Base-by-base conservation (phyloP, 2,329 filamentous ascomycete species). In the Dothideomycetes sp. region DNA sequence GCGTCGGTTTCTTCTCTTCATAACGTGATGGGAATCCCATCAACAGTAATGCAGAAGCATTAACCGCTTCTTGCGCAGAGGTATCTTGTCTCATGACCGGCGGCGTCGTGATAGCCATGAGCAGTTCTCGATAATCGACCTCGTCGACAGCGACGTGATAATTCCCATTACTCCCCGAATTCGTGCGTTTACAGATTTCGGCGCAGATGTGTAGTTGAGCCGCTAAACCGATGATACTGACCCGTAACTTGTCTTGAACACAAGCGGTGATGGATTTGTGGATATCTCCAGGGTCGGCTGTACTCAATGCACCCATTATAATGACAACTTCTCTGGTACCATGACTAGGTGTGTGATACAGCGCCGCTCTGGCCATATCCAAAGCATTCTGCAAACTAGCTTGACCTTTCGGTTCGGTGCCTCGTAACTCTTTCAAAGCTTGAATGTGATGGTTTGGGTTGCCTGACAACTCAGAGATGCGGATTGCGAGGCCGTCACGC, bases 11-110 rank as follows among this genome's bases (percentile, higher is more conserved):
- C 17, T 78, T 71, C 39, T 85, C 84, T 4, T 91, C 76, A 2
- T 82, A 83, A 25, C 88, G 76, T 5, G 85, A 93, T 0, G 91
- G 91, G 55, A 98, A 98, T 4, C 91, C 91, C 89, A 98, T 98
- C 84, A 94, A 93, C 18, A 98, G 74, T 28, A 98, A 68, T 2
- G 73, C 70, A 42, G 69, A 58, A 10, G 19, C 17, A 41, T 6
- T 40, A 37, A 9, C 46, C 41, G 12, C 28, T 40, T 11, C 33
- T 43, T 4, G 16, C 32, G 30, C 24, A 8, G 52, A 50, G 38
- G 57, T 55, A 12, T 54, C 56, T 2, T 51, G 46, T n/a, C 84
- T 77, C 10, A 87, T 84, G 13, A 87, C 81, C 0, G 89, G 91
- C 1, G 91, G 91, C 2, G 86, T 95, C 0, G 91, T 96, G 33